Evolutionary conservation across 805 yeast species (phyloP), one percentile per base, ranked within the genome.

Genomic region (Pichia cabralensis): DNA sequence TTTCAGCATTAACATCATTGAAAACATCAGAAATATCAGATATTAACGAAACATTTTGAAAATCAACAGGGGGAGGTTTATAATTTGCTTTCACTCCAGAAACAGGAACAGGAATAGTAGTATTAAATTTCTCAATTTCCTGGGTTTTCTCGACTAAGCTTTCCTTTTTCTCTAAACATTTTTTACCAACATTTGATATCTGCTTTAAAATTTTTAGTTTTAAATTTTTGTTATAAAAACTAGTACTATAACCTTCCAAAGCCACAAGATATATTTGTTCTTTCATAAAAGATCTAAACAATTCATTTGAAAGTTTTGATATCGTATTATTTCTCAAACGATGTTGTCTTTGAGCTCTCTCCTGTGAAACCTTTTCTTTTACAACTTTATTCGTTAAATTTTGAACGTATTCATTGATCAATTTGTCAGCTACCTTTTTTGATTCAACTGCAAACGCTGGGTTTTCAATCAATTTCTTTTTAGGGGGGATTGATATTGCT

Each of bases 251-350:
- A 3, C 60, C 49, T 20, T 67, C 67, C 27, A 67, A 46, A 1
- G 61, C 53, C 3, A 58, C 51, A 25, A 67, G 52, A 45, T 64
- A 73, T 0, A 71, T 49, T 25, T 69, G 61, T 43, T 80, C 88
- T 28, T 69, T 64, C 27, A 82, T 47, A 45, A 81, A 77, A 0
- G 88, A 82, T 13, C 53, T 48, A 41, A 61, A 79, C 1, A 82
- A 50, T 26, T 75, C 81, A 1, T 53, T 46, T 2, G 76, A 49
- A n/a, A 78, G 55, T 8, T 34, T 18, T 8, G 7, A 5, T n/a
- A 34, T 16, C 1, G 54, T 38, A 0, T 62, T 50, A 3, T 74
- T 50, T 1, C 63, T 34, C 23, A 36, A 17, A 53, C 41, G 39
- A 51, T 19, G 59, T 29, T 40, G 22, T 31, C 22, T 26, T 22